Base-by-base conservation (phyloP, 768 basidiomycete species). In the Auricularia cornea region DNA sequence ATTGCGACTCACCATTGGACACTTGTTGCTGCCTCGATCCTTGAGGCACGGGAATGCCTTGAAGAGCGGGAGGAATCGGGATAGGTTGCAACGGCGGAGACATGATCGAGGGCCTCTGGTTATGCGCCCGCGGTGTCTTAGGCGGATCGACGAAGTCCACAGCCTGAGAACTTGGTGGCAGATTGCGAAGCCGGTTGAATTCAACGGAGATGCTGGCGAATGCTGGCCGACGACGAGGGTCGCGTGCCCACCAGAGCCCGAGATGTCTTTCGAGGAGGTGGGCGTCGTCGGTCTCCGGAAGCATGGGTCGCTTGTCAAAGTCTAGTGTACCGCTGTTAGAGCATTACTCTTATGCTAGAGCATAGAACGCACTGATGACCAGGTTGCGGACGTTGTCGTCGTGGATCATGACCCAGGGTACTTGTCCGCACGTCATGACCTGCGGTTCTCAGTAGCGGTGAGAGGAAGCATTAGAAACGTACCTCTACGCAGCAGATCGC, bases 401-500 rank as follows among this genome's bases (percentile, higher is more conserved):
- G 51, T 52, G 8, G 28, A 52, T 11, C 8, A n/a, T n/a, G 28
- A 8, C 20, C 54, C 54, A 57, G 5, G 54, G 54, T 26, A 57
- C 26, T 16, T 57, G 18, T 6, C 54, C 54, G 54, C 28, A 28
- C 8, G 23, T 57, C 54, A 57, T 57, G 26, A 57, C 26, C 54
- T 48, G 23, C 12, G 11, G 20, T 6, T 48, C 2, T 48, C 20
- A 48, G 20, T 48, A 20, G 20, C 11, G 6, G 20, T 48, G 12
- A 6, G 1, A 18, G 5, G 44, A 6, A 20, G 23, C 8, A 20
- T 18, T 12, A 18, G 6, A 18, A 23, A 48, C 44, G 20, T 23
- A 48, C 44, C 44, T 57, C 54, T 6, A 28, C 26, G 54, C 54
- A 57, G 28, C 28, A 57, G 2, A 57, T 57, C 0, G 84, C 83